A percentile compares a stretch with the other conserved stretches of the same genome.
phyloP scores from a whole-genome alignment of 192 early-diverging fungal genomes.

The Coemansia guatemalensis region DNA sequence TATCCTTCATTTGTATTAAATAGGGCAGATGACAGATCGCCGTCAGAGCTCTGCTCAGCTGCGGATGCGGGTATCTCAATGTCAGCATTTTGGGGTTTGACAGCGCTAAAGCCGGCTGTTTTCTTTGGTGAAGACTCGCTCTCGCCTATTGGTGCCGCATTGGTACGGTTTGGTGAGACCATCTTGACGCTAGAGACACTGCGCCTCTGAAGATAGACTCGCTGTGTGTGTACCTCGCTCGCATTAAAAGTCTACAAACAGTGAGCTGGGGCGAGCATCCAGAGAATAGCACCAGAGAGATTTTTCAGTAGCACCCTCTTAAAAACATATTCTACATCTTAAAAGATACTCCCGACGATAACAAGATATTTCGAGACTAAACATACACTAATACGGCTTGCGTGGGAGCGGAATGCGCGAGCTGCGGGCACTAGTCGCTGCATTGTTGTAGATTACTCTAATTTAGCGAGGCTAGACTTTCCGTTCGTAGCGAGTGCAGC shows the following conservation, averaged over 20 bases:
- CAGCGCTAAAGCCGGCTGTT: background rate
- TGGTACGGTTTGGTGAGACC: background rate
- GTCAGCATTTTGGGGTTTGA: background rate
- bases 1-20: conserved; percentile 49
- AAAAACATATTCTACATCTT: background rate
- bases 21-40: conserved; percentile 31
- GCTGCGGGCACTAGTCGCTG: background rate
- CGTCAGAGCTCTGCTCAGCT: conserved; percentile 4
- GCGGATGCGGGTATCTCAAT: conserved; percentile 2
- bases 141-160: background rate
- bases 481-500: background rate
- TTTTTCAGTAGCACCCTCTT: background rate
- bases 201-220: background rate
- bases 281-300: background rate
- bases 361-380: background rate
- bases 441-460: background rate
- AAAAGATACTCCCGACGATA: background rate
- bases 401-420: background rate
- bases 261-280: background rate
- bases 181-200: background rate
- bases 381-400: background rate
- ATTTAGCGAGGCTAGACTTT: background rate
- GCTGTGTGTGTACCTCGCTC: background rate
- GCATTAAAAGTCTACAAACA: background rate
- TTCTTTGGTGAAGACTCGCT: background rate